Evolutionary conservation across 1,284 basidiomycete species (phyloP).

Genomic region (Puccinia brachypodii): DNA sequence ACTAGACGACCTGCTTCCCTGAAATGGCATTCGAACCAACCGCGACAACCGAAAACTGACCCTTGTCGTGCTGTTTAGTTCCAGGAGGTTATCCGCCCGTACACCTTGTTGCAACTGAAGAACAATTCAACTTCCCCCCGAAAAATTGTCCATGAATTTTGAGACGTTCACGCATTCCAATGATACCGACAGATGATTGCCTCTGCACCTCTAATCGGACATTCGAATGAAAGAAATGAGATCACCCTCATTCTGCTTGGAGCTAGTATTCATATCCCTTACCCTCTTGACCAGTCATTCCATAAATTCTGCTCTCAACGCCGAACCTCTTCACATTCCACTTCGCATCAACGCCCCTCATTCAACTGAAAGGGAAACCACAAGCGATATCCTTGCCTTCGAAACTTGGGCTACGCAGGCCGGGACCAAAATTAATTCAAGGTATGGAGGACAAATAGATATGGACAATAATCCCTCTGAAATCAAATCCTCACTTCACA

Average conservation of each 20-base stretch:
- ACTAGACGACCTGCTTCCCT: not conserved
- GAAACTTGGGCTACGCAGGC: conserved; percentile 41
- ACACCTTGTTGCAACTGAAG: not conserved
- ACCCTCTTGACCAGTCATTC: not conserved
- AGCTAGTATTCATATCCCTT: not conserved
- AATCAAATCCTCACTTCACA: not conserved
- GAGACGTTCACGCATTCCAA: not conserved
- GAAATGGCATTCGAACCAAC: not conserved
- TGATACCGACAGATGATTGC: conserved; percentile 6
- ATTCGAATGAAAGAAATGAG: conserved; percentile 29
- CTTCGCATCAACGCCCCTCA: conserved; percentile 6
- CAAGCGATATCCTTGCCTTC: not conserved
- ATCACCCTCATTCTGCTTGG: conserved; percentile 14
- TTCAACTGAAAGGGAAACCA: not conserved
- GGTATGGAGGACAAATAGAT: conserved; percentile 19
- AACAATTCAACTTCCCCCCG: not conserved
- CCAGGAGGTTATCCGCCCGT: not conserved
- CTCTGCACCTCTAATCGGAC: not conserved
- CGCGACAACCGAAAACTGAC: not conserved
- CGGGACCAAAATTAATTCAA: conserved; percentile 29
- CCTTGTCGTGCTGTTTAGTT: not conserved
- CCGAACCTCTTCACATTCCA: conserved; percentile 20
- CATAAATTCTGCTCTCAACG: not conserved
- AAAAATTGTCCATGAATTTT: not conserved
- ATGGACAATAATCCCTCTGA: not conserved